Conservation (phyloP, 2,329 filamentous ascomycete species). For the Stachybotrys chlorohalonatus region DNA sequence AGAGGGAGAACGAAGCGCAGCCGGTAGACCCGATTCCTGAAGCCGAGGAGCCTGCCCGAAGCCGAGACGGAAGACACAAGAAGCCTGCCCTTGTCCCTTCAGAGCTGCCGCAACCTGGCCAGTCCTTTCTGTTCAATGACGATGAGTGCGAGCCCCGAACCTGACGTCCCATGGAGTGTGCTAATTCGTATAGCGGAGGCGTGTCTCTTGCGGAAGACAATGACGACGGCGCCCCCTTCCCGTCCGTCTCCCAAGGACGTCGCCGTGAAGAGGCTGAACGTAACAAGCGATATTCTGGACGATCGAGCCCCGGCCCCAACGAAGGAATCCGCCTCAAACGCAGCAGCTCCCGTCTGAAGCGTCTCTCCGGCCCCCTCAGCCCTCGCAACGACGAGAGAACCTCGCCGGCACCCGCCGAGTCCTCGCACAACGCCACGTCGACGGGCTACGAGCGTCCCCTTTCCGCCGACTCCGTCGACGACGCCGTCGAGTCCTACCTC, state of each 20-base stretch:
- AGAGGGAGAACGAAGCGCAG: conserved; percentile 30
- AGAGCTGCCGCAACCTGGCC: background rate
- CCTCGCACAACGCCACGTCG: conserved; percentile 8
- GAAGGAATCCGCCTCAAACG: conserved; percentile 40
- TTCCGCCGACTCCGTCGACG: conserved; percentile 80
- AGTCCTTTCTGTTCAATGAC: conserved; percentile 5
- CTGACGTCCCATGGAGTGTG: background rate
- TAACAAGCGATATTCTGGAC: conserved; percentile 37
- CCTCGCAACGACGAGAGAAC: conserved; percentile 24
- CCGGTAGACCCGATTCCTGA: conserved; percentile 34
- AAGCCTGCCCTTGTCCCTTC: conserved; percentile 7
- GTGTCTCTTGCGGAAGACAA: conserved; percentile 4
- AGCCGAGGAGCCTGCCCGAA: conserved; percentile 21
- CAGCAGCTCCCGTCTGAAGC: conserved; percentile 49
- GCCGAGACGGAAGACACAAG: conserved; percentile 9
- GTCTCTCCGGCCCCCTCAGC: conserved; percentile 41
- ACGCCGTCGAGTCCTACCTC: conserved; percentile 79
- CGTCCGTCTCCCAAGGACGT: conserved; percentile 54
- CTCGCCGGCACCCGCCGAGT: conserved; percentile 17
- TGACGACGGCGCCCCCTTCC: conserved; percentile 62
- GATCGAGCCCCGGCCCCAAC: conserved; percentile 36
- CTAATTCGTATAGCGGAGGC: background rate
- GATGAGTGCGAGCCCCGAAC: conserved; percentile 2
- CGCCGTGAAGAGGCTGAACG: conserved; percentile 40
- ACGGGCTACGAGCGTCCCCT: conserved; percentile 62